Evolutionary conservation across 2,329 filamentous ascomycete genomes (phyloP).

Genomic region (Stachybotrys elegans): DNA sequence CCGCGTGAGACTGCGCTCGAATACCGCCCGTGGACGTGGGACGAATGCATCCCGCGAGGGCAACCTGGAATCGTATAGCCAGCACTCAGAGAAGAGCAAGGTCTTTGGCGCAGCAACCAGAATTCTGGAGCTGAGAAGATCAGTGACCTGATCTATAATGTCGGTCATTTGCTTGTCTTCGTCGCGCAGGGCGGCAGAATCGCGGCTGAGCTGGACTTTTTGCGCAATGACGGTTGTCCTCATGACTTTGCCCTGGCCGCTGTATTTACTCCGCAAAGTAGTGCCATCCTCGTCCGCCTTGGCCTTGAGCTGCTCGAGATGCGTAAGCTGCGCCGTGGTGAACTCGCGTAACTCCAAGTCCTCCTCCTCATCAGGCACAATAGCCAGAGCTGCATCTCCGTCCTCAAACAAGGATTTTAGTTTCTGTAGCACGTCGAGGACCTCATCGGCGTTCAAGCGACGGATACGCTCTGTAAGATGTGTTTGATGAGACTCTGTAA

Average conservation of each 20-base stretch:
- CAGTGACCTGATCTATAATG: constrained; percentile 48
- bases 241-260: constrained; percentile 62
- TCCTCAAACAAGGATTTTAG: constrained; percentile 22
- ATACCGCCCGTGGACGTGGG: constrained; percentile 62
- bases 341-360: constrained; percentile 22
- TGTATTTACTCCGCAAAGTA: constrained; percentile 68
- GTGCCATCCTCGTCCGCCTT: constrained; percentile 39
- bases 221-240: constrained; percentile 77
- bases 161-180: constrained; percentile 67
- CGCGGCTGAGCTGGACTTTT: constrained; percentile 73
- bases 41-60: constrained; percentile 71
- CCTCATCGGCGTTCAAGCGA: constrained; percentile 40
- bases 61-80: constrained; percentile 67
- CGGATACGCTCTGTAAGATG: constrained; percentile 54
- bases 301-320: constrained; percentile 41
- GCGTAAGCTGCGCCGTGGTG: constrained; percentile 36
- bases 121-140: constrained; percentile 19
- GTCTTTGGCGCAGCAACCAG: constrained; percentile 24
- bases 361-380: constrained; percentile 24
- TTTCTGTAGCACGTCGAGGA: constrained; percentile 20
- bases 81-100: constrained; percentile 63
- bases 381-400: constrained; percentile 31
- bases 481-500: constrained; percentile 46
- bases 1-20: constrained; percentile 66
- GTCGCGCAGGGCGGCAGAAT: constrained; percentile 64